Evolutionary conservation across 768 basidiomycete genomes (phyloP).

Genomic region (Thelephora aurantiotincta): DNA sequence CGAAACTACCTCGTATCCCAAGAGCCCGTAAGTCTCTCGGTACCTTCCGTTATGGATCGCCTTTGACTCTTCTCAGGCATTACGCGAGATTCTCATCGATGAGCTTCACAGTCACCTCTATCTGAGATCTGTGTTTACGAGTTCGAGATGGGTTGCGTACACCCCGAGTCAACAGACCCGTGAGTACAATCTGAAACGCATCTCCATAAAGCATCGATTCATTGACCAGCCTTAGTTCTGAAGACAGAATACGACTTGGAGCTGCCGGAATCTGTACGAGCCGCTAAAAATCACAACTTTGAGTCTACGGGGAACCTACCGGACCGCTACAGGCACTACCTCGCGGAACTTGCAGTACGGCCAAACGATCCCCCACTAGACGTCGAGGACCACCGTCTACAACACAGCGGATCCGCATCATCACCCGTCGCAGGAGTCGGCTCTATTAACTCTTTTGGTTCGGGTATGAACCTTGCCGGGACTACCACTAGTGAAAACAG

Average conservation of each 20-base stretch:
- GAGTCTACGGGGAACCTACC: conserved; percentile 16
- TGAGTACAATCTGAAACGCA: conserved; percentile 26
- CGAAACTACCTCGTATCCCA: conserved; percentile 74
- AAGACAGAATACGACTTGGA: conserved; percentile 53
- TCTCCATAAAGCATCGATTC: conserved; percentile 3
- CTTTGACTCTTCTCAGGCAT: conserved; percentile 34
- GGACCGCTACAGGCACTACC: conserved; percentile 44
- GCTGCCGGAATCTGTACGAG: conserved; percentile 11
- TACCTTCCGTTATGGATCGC: background rate
- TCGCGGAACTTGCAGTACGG: conserved; percentile 49
- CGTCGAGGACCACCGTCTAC: conserved; percentile 28
- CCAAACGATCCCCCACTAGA: conserved; percentile 73
- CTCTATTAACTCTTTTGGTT: background rate
- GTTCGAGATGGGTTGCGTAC: conserved; percentile 83
- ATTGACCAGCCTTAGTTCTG: conserved; percentile 31
- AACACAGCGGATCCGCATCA: conserved; percentile 7
- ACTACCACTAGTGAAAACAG: conserved; percentile 1
- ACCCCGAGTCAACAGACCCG: conserved; percentile 62
- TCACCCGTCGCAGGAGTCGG: background rate
- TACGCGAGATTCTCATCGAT: conserved; percentile 87
- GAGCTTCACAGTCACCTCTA: conserved; percentile 97
- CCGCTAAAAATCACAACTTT: conserved; percentile 23
- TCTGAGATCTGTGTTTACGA: conserved; percentile 93
- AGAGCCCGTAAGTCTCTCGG: conserved; percentile 51
- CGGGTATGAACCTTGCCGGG: background rate